Percentiles rank a stretch among this genome's conserved stretches.
phyloP scores from a whole-genome alignment of 2,329 filamentous ascomycete species.

The Fusarium devonianum region DNA sequence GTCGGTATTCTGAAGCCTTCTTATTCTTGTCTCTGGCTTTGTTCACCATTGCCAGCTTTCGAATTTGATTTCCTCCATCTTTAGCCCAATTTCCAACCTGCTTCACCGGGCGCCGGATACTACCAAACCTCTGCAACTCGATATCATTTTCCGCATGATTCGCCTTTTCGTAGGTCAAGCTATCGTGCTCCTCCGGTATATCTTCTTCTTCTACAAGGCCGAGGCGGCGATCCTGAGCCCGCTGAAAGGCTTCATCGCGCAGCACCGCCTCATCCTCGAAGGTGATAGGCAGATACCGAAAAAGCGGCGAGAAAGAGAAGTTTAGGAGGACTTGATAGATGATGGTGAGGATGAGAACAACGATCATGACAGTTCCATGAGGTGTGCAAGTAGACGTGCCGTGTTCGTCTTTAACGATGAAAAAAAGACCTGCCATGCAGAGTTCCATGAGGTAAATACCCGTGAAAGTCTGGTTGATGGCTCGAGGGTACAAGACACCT shows the following conservation, averaged over 20 bases:
- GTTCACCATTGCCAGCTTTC: conserved; percentile 49
- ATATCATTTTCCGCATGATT: conserved; percentile 46
- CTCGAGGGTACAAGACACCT: conserved; percentile 87
- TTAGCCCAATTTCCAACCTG: conserved; percentile 50
- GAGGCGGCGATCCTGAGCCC: conserved; percentile 75
- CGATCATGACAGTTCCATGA: conserved; percentile 86
- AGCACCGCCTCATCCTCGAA: conserved; percentile 93
- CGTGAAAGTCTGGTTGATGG: conserved; percentile 94
- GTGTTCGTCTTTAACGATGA: conserved; percentile 70
- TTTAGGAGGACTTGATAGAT: conserved; percentile 85
- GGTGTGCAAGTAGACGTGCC: conserved; percentile 67
- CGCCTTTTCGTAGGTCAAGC: conserved; percentile 46
- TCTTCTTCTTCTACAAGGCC: conserved; percentile 64
- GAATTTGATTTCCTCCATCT: conserved; percentile 57
- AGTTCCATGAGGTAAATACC: conserved; percentile 95
- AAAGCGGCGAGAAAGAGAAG: conserved; percentile 81
- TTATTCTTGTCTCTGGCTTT: conserved; percentile 40
- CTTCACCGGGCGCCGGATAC: conserved; percentile 55
- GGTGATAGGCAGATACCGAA: conserved; percentile 90
- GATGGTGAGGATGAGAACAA: conserved; percentile 73
- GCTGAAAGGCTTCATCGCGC: conserved; percentile 88
- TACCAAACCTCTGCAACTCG: conserved; percentile 51
- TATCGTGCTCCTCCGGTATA: conserved; percentile 53
- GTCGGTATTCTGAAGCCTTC: conserved; percentile 56
- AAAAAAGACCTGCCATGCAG: conserved; percentile 87